Base-by-base conservation (phyloP, 2,329 filamentous ascomycete species). In the Parastagonospora avenae region DNA sequence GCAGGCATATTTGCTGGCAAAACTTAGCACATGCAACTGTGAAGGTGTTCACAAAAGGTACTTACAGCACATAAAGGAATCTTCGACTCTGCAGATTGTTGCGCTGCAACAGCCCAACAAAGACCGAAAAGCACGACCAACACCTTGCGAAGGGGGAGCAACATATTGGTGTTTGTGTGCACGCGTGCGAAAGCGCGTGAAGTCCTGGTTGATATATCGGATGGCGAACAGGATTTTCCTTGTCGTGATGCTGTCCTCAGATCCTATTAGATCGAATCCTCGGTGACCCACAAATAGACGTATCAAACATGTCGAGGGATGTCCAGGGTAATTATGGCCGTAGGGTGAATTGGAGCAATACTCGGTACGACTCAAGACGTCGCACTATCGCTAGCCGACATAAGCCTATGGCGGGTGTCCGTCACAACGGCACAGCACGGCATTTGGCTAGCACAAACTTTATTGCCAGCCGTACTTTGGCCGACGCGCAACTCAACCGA, bases 1-100 rank as follows among this genome's bases (percentile, higher is more conserved):
- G 11, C 8, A 60, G 46, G 37, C 59, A 62, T 44, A 47, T 30
- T 52, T 53, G 49, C 59, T 56, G 24, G 42, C 14, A 36, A 24
- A 27, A 24, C 7, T 35, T 14, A 36, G 32, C 19, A 24, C n/a
- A 19, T n/a, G 19, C 14, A 24, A 24, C 8, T 16, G 10, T 9
- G 6, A 15, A 42, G 4, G 31, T 35, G 31, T n/a, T 16, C n/a
- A 24, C 27, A n/a, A 7, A 37, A 9, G 28, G 15, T 27, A 28
- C 42, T 44, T 35, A 44, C 42, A n/a, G 42, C 42, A 19, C 42
- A 44, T 2, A n/a, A n/a, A 11, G 42, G 42, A 36, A 44, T 16
- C 4, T 43, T 43, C 1, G 41, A 43, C 8, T 24, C 19, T 24
- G 16, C 29, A 19, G 42, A 27, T 44, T 52, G 43, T 28, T 51